A percentile compares a stretch with the other conserved stretches of the same genome.
These are phyloP conservation scores for Canna indica DNA, from an alignment of 176 grass and related monocot species.

Conservation along the genomic window DNA sequence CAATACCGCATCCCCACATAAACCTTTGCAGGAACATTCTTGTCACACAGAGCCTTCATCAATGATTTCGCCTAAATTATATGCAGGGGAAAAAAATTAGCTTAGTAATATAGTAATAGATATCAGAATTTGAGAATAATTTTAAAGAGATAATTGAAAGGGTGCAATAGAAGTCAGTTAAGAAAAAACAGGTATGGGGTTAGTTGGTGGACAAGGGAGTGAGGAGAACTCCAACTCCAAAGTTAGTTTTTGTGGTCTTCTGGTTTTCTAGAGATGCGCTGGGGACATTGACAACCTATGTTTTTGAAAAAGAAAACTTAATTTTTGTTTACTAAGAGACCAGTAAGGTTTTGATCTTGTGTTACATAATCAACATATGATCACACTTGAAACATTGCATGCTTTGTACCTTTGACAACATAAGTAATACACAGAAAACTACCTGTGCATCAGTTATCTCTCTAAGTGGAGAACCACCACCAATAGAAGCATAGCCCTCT, in stretches of 20 bases:
- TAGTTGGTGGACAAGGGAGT: too few relatives aligned
- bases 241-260: too few relatives aligned
- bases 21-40: conserved; percentile 90
- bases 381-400: too few relatives aligned
- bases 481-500: conserved; percentile 99
- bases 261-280: too few relatives aligned
- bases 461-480: conserved; percentile 92
- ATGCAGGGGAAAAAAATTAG: conserved; percentile 22
- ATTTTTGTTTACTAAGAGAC: too few relatives aligned
- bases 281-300: too few relatives aligned
- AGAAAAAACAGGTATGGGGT: background rate
- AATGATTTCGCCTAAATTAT: conserved; percentile 69
- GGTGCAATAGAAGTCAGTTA: background rate
- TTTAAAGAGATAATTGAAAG: background rate
- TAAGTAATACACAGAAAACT: too few relatives aligned
- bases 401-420: too few relatives aligned
- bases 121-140: background rate
- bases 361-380: too few relatives aligned
- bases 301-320: too few relatives aligned
- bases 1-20: conserved; percentile 99
- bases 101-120: conserved; percentile 7
- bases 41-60: conserved; percentile 65
- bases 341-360: too few relatives aligned
- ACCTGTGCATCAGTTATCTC: conserved; percentile 96
- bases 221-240: too few relatives aligned